Conservation (phyloP, 2,329 filamentous ascomycete genomes). For the Botryotinia convoluta region DNA sequence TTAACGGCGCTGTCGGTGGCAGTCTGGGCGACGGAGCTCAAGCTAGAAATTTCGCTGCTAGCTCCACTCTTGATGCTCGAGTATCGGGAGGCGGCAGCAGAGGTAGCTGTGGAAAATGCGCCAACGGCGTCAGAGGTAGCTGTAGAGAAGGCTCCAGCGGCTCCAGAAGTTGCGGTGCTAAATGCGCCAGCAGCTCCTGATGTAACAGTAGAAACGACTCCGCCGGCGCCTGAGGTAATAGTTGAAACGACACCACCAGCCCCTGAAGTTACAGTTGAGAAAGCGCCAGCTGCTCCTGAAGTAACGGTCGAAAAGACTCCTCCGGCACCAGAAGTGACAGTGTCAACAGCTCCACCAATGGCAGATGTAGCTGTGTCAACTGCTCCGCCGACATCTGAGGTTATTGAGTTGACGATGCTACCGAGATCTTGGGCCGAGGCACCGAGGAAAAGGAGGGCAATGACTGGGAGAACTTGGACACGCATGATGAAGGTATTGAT, state of each 20-base stretch:
- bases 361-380: background rate
- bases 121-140: background rate
- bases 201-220: background rate
- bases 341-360: background rate
- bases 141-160: background rate
- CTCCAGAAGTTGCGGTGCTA: background rate
- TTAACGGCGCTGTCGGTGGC: slow-evolving; percentile 8
- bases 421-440: background rate
- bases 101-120: background rate
- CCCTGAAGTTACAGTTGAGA: background rate
- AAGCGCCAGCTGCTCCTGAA: background rate
- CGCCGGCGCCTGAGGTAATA: background rate
- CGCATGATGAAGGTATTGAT: slow-evolving; percentile 12
- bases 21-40: slow-evolving; percentile 12
- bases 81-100: slow-evolving; percentile 1
- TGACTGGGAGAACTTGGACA: slow-evolving; percentile 16
- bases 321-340: background rate
- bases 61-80: slow-evolving; percentile 7
- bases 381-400: slow-evolving; percentile 13
- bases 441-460: slow-evolving; percentile 13
- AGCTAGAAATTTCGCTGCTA: slow-evolving; percentile 11
- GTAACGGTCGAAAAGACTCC: slow-evolving; percentile 5
- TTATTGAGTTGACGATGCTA: background rate
- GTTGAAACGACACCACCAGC: background rate
- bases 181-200: slow-evolving; percentile 2